Percentiles rank a stretch among this genome's conserved stretches.
Evolutionary conservation across 148 eudicot genomes (phyloP).

Genomic region (Hydrangea macrophylla): DNA sequence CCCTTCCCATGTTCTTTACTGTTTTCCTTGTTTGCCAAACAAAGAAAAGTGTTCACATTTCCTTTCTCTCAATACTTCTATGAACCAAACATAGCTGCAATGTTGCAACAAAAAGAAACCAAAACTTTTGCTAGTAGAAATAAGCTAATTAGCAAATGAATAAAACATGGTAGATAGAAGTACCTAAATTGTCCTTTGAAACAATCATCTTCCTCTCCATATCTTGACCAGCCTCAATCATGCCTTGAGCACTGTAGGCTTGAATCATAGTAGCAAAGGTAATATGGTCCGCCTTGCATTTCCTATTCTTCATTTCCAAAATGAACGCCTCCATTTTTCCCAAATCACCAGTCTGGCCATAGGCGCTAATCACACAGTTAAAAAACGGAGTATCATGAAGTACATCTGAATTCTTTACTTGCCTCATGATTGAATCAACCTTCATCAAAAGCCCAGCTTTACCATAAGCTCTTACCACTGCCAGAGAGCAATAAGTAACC

Average conservation of each 20-base stretch:
- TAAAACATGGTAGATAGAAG: not conserved
- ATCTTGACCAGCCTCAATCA: constrained; percentile 60
- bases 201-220: constrained; percentile 46
- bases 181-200: constrained; percentile 36
- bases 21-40: too few relatives aligned
- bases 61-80: too few relatives aligned
- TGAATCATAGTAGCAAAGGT: constrained; percentile 81
- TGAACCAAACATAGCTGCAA: too few relatives aligned
- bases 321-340: constrained; percentile 51
- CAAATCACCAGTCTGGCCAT: constrained; percentile 68
- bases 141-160: not conserved
- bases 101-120: not conserved
- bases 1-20: too few relatives aligned
- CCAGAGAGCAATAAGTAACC: constrained; percentile 72
- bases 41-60: too few relatives aligned
- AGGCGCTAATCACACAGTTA: constrained; percentile 68
- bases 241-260: constrained; percentile 64
- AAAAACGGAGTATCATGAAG: constrained; percentile 76
- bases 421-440: constrained; percentile 76
- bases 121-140: not conserved
- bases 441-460: constrained; percentile 57
- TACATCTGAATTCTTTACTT: constrained; percentile 75
- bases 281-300: constrained; percentile 58
- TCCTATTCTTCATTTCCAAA: constrained; percentile 53
- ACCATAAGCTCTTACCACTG: constrained; percentile 64